Evolutionary conservation across 1,284 basidiomycete genomes (phyloP), one percentile per base, ranked within the genome.

Genomic region (Papiliotrema nemorosa): DNA sequence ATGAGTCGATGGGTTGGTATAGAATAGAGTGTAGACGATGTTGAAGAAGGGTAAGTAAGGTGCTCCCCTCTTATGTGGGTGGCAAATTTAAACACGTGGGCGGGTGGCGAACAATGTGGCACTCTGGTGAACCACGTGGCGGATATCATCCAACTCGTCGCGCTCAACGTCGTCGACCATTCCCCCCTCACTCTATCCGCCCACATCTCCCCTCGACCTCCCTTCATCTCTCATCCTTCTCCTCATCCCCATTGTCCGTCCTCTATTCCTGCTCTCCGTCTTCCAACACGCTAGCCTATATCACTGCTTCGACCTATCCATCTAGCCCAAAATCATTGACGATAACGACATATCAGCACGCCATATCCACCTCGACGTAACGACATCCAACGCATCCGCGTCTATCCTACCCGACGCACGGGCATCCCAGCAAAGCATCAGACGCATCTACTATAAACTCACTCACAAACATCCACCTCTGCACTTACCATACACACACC

Each of bases 11-110:
- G 21, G n/a, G 21, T 21, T 3, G 34, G 18, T 37, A 42, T 18
- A 26, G 35, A 33, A 31, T 5, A 46, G 31, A 49, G 49, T 31
- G 37, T 37, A 44, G 49, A 40, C 49, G 44, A 36, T 7, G 34
- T 34, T 34, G 34, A 13, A 16, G 5, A 21, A n/a, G n/a, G n/a
- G n/a, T n/a, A n/a, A n/a, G n/a, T n/a, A n/a, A n/a, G n/a, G n/a
- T n/a, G 40, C 2, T 44, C 31, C 16, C 20, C 31, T 6, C 33
- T 42, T 29, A 40, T 40, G 21, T 40, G 26, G 40, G 40, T 24
- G 22, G 25, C 14, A 24, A 12, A 12, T 27, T 9, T 14, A n/a
- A 48, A 48, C n/a, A n/a, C n/a, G n/a, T n/a, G n/a, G n/a, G n/a
- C n/a, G n/a, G n/a, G n/a, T n/a, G n/a, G n/a, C n/a, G n/a, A n/a